A percentile compares a stretch with the other conserved stretches of the same genome.
These are phyloP conservation scores for Nakaseomyces uthaithaninus DNA, from an alignment of 1,139 yeast genomes.

Conservation along the genomic window DNA sequence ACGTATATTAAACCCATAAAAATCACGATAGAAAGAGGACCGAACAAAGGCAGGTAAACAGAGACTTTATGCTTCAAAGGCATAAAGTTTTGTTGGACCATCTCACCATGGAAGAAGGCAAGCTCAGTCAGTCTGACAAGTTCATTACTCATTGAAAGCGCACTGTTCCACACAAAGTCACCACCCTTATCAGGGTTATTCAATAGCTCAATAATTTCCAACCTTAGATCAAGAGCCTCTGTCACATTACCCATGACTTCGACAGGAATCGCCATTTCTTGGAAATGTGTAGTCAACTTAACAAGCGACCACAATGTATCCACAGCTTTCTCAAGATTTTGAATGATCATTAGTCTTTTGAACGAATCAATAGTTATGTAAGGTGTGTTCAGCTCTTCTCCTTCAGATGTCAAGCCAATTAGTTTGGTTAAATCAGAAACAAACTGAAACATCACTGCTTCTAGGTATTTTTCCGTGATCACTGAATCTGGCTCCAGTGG, in stretches of 20 bases:
- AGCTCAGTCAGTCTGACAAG: slow-evolving; percentile 53
- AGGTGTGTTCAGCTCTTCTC: slow-evolving; percentile 42
- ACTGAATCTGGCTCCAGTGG: slow-evolving; percentile 29
- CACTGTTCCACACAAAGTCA: slow-evolving; percentile 34
- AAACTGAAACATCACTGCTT: slow-evolving; percentile 58
- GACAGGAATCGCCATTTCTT: slow-evolving; percentile 72
- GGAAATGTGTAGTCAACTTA: slow-evolving; percentile 57
- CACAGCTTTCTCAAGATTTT: slow-evolving; percentile 45
- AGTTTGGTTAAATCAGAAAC: slow-evolving; percentile 66
- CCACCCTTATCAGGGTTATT: slow-evolving; percentile 23
- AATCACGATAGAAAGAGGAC: slow-evolving; percentile 73
- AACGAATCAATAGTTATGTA: slow-evolving; percentile 56
- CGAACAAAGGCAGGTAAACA: slow-evolving; percentile 79
- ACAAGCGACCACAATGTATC: slow-evolving; percentile 63
- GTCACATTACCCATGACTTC: slow-evolving; percentile 33
- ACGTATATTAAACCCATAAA: slow-evolving; percentile 46
- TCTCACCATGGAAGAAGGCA: slow-evolving; percentile 87
- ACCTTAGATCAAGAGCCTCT: slow-evolving; percentile 30
- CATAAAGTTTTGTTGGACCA: slow-evolving; percentile 91
- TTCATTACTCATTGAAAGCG: slow-evolving; percentile 47
- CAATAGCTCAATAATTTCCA: slow-evolving; percentile 27
- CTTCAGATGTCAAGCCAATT: slow-evolving; percentile 54
- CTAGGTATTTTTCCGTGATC: slow-evolving; percentile 42
- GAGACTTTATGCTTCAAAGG: slow-evolving; percentile 95
- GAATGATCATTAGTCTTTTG: slow-evolving; percentile 45